Evolutionary conservation across 2,329 filamentous ascomycete genomes (phyloP).

Genomic region (Alternaria viburni): DNA sequence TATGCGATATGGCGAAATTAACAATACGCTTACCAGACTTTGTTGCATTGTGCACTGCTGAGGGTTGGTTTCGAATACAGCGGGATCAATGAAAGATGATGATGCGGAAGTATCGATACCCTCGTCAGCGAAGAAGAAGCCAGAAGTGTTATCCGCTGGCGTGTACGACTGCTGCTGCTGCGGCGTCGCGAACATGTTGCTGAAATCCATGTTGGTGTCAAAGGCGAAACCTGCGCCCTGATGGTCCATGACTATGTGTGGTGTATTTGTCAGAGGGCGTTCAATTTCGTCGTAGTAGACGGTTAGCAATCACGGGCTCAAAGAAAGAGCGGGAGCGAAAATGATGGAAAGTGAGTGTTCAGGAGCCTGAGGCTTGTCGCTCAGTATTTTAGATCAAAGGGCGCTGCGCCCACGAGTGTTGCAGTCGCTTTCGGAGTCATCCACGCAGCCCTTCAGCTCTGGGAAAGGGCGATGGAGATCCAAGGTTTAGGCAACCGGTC

Average conservation of each 20-base stretch:
- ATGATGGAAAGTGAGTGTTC: slow-evolving; percentile 40
- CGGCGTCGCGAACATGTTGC: slow-evolving; percentile 32
- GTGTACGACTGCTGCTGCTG: slow-evolving; percentile 26
- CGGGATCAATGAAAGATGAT: slow-evolving; percentile 26
- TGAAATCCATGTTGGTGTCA: slow-evolving; percentile 42
- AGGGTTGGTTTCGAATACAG: slow-evolving; percentile 25
- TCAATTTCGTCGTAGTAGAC: slow-evolving; percentile 7
- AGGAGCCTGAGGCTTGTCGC: slow-evolving; percentile 38
- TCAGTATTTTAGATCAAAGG: slow-evolving; percentile 35
- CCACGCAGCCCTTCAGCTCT: slow-evolving; percentile 19
- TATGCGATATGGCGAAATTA: neutral
- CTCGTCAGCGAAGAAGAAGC: slow-evolving; percentile 44
- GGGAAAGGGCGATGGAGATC: slow-evolving; percentile 20
- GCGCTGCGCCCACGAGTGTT: slow-evolving; percentile 20
- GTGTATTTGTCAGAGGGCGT: slow-evolving; percentile 29
- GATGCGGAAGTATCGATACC: slow-evolving; percentile 40
- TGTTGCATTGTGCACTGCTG: slow-evolving; percentile 33
- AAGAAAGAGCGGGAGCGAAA: slow-evolving; percentile 24
- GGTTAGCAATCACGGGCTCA: slow-evolving; percentile 30
- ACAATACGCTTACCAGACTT: slow-evolving; percentile 34
- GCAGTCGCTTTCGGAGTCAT: slow-evolving; percentile 22
- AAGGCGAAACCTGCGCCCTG: slow-evolving; percentile 42
- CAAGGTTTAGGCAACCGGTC: slow-evolving; percentile 22
- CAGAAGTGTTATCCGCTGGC: slow-evolving; percentile 40
- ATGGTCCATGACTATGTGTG: slow-evolving; percentile 27